Base-by-base conservation (phyloP, 805 yeast species). In the Candida xyloterini region DNA sequence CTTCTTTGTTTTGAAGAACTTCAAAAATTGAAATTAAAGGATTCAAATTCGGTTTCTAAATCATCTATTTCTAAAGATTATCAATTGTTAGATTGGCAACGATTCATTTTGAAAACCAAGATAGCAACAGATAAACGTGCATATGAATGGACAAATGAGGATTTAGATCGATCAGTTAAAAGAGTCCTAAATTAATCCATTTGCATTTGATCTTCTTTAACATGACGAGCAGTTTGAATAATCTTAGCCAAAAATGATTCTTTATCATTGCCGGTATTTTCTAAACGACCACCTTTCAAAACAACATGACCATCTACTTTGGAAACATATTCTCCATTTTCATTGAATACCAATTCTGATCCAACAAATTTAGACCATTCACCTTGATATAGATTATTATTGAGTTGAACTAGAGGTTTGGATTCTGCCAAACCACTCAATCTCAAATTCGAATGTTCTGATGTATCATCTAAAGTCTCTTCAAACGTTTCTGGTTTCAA, bases 341-440 rank as follows among this genome's bases (percentile, higher is more conserved):
- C 69, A 38, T 65, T 57, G 46, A 63, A 62, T 1, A 63, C 58
- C 29, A 65, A 35, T 36, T 65, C 96, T 0, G 95, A 84, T 0
- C 98, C 98, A 1, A 86, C 81, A 3, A 87, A 61, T 39, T 74
- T 74, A 30, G 73, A 70, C 96, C 97, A 90, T 15, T 69, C 65
- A 2, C 95, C 93, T 59, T 79, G 77, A 57, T 78, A 87, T 4
- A 86, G 61, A 27, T 73, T 68, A 36, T 73, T 71, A 28, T 82
- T 81, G 10, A 79, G 63, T 50, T 74, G 78, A 30, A 81, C 68
- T 15, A 80, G 54, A 5, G 90, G 89, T 23, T 63, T 62, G 15
- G 69, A 67, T 10, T 71, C 63, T 15, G 78, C 76, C 18, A 83
- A 55, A 0, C 83, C 85, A 13, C 82, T 70, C 10, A 74, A 56